Evolutionary conservation across 352 stramenopile species (phyloP).

Genomic region (Globisporangium viniferum): DNA sequence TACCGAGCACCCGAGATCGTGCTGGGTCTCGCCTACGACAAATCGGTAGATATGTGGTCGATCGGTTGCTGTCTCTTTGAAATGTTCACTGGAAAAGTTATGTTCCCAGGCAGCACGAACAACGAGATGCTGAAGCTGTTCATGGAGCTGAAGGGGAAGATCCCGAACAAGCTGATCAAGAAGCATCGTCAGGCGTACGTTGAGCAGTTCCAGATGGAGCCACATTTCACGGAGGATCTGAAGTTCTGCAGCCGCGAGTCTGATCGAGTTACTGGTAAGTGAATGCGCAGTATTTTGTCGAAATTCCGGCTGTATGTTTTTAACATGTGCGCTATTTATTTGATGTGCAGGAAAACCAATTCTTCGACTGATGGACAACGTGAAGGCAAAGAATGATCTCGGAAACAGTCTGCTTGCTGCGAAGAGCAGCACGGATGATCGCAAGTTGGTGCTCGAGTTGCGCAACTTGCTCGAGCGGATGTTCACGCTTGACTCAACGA

Average conservation of each 20-base stretch:
- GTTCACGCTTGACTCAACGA: conserved; percentile 76
- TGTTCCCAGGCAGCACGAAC: conserved; percentile 97
- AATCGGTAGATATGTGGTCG: conserved; percentile 97
- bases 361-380: conserved; percentile 62
- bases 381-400: conserved; percentile 67
- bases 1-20: conserved; percentile 97
- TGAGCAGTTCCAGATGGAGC: conserved; percentile 82
- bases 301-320: background rate
- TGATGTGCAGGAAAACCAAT: conserved; percentile 53
- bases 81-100: conserved; percentile 96
- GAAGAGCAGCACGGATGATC: conserved; percentile 66
- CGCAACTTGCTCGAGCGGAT: conserved; percentile 80
- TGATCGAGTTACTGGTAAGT: conserved; percentile 74
- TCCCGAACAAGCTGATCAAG: conserved; percentile 85
- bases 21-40: conserved; percentile 90
- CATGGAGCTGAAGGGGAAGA: conserved; percentile 94
- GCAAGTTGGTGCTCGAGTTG: conserved; percentile 61
- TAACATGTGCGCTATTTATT: conserved; percentile 2
- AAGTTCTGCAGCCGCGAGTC: conserved; percentile 83
- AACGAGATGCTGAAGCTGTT: conserved; percentile 97
- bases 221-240: conserved; percentile 84
- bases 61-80: conserved; percentile 96
- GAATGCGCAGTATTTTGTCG: background rate
- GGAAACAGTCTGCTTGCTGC: conserved; percentile 43
- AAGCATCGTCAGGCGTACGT: conserved; percentile 75